Evolutionary conservation across 139 green algal species (phyloP).

Genomic region (Chlorella sorokiniana): DNA sequence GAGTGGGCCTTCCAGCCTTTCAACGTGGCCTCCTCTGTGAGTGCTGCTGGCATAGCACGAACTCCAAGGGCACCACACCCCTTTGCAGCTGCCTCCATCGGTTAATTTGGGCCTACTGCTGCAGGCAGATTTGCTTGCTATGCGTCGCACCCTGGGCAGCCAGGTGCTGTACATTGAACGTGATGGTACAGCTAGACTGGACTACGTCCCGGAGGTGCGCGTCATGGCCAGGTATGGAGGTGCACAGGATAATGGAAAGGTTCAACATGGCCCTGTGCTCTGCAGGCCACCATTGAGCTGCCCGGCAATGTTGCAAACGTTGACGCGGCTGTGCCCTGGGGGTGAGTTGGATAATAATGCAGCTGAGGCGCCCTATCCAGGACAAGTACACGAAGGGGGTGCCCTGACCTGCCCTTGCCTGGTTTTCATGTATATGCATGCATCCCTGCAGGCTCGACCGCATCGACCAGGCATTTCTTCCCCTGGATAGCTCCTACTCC

Average conservation of each 20-base stretch:
- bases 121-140: slow-evolving; percentile 52
- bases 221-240: neutral
- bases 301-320: neutral
- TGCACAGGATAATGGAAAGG: no score
- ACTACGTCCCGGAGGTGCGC: neutral
- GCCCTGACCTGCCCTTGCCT: no score
- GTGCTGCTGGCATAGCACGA: no score
- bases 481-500: slow-evolving; percentile 37
- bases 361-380: no score
- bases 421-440: no score
- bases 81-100: no score
- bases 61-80: neutral
- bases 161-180: slow-evolving; percentile 58
- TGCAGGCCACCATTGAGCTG: neutral
- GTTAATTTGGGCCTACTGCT: neutral
- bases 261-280: no score
- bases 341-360: slow-evolving; percentile 9
- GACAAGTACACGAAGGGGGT: no score
- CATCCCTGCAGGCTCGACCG: slow-evolving; percentile 41
- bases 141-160: slow-evolving; percentile 40
- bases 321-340: slow-evolving; percentile 8
- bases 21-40: slow-evolving; percentile 42
- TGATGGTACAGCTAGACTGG: slow-evolving; percentile 39
- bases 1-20: slow-evolving; percentile 49
- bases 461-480: slow-evolving; percentile 57